phyloP scores from a whole-genome alignment of 1,139 yeast genomes.

The Diutina siamensis region DNA sequence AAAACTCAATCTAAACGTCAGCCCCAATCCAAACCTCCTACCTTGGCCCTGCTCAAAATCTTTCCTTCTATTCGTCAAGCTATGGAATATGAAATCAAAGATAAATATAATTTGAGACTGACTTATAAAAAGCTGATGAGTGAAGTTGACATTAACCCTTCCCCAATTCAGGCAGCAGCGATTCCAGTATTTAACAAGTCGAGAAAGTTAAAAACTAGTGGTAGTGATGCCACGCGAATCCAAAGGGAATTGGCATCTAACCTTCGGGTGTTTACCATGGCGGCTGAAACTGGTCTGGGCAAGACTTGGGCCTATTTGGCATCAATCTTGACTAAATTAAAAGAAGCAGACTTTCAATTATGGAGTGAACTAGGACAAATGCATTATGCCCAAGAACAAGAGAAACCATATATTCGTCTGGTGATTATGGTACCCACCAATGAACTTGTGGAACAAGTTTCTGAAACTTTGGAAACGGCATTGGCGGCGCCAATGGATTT shows the following conservation, averaged over 20 bases:
- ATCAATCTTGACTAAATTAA: slow-evolving; percentile 59
- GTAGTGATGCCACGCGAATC: slow-evolving; percentile 12
- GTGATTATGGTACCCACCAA: slow-evolving; percentile 79
- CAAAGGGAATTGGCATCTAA: slow-evolving; percentile 13
- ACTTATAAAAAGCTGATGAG: slow-evolving; percentile 23
- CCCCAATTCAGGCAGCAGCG: slow-evolving; percentile 36
- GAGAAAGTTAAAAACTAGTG: slow-evolving; percentile 11
- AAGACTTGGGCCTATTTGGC: slow-evolving; percentile 87
- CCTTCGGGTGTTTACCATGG: slow-evolving; percentile 51
- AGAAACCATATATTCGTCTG: slow-evolving; percentile 42
- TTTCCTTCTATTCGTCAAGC: slow-evolving; percentile 58
- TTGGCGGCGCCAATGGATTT: slow-evolving; percentile 17
- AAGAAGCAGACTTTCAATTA: slow-evolving; percentile 35
- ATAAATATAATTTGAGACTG: slow-evolving; percentile 31
- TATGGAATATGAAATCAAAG: slow-evolving; percentile 45
- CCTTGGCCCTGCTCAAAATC: slow-evolving; percentile 55
- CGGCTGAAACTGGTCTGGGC: slow-evolving; percentile 96
- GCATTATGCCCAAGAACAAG: slow-evolving; percentile 20
- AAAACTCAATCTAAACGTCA: too few relatives aligned
- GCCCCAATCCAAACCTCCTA: too few relatives aligned
- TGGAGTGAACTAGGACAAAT: slow-evolving; percentile 17
- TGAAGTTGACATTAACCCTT: slow-evolving; percentile 24
- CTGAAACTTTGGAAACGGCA: slow-evolving; percentile 35
- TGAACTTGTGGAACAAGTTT: slow-evolving; percentile 78
- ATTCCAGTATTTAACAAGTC: slow-evolving; percentile 31